phyloP scores from a whole-genome alignment of 768 basidiomycete species.

The Dacryopinax spathularia region DNA sequence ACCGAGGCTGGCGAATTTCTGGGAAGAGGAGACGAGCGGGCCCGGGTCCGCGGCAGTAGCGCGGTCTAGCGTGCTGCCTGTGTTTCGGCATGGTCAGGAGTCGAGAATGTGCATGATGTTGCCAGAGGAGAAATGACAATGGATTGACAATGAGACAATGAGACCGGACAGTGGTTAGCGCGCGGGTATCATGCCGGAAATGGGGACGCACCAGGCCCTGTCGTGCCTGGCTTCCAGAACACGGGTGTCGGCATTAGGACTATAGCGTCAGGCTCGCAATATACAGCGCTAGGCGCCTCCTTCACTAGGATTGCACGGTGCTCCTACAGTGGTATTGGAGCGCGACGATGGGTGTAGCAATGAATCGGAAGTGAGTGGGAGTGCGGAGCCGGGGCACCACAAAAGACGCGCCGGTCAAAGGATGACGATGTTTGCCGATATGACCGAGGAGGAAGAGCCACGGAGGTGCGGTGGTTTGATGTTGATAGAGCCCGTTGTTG shows the following conservation, averaged over 20 bases:
- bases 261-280: no score
- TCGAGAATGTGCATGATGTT: neutral
- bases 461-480: no score
- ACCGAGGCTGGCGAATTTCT: conserved; percentile 39
- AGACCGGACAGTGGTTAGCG: neutral
- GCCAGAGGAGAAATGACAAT: neutral
- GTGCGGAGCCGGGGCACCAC: no score
- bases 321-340: no score
- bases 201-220: conserved; percentile 34
- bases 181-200: neutral
- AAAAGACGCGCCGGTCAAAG: no score
- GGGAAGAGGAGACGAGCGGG: conserved; percentile 51
- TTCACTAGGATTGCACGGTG: no score
- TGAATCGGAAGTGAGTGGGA: no score
- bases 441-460: no score
- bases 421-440: no score
- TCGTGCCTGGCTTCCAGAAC: conserved; percentile 85
- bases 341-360: no score
- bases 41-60: conserved; percentile 65
- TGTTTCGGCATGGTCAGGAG: neutral
- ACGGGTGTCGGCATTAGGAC: neutral
- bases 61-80: conserved; percentile 74
- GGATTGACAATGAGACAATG: neutral
- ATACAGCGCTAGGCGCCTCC: no score
- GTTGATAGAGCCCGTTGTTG: no score